phyloP scores from a whole-genome alignment of 139 green algal species.

The Zygnema circumcarinatum region DNA sequence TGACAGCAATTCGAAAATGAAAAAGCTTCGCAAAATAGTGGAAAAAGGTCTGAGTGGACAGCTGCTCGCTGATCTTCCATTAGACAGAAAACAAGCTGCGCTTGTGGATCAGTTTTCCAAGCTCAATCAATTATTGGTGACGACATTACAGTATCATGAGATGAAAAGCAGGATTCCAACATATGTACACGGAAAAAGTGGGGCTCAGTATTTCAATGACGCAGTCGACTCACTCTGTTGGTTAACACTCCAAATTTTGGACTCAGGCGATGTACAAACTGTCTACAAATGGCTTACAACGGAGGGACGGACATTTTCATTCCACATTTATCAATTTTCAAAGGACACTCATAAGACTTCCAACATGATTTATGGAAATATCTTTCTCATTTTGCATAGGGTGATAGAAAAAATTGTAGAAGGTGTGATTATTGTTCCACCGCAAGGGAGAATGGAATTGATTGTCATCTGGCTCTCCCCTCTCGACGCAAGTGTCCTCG shows the following conservation, averaged over 20 bases:
- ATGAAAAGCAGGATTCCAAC: not conserved
- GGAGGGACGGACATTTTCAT: not conserved
- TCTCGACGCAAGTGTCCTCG: not conserved
- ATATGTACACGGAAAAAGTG: not conserved
- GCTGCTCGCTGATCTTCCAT: not conserved
- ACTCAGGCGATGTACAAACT: not conserved
- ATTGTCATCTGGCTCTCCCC: not conserved
- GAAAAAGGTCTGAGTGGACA: not conserved
- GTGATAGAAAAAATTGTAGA: not conserved
- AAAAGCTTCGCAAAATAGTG: not conserved
- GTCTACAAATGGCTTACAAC: not conserved
- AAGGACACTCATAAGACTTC: not conserved
- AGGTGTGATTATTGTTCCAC: not conserved
- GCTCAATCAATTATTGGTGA: not conserved
- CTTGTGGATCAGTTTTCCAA: not conserved
- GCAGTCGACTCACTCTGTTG: not conserved
- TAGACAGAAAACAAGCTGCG: not conserved
- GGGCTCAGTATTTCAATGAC: not conserved
- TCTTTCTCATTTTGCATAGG: not conserved
- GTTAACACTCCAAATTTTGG: not conserved
- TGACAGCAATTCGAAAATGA: not conserved
- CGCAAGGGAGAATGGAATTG: not conserved
- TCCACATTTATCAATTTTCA: not conserved
- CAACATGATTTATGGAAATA: not conserved
- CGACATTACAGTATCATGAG: not conserved